Conservation (phyloP, 768 basidiomycete species). For the Tylopilus sp. region DNA sequence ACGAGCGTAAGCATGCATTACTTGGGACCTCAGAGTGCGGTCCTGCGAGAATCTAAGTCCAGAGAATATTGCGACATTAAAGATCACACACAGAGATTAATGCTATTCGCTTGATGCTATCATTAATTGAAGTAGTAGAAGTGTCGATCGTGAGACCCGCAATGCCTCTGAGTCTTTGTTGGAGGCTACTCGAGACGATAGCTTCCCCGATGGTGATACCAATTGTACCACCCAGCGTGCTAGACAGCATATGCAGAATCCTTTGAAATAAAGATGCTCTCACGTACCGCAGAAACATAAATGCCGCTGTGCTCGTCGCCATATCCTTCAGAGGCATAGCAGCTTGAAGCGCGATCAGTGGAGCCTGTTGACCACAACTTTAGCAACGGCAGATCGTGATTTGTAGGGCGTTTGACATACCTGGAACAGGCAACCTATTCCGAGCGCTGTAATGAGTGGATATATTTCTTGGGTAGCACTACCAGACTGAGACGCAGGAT, state of each 20-base stretch:
- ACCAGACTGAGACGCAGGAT: not conserved
- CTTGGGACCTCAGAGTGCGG: no score
- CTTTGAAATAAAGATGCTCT: not conserved
- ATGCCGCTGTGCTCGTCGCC: constrained; percentile 40
- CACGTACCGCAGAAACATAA: constrained; percentile 31
- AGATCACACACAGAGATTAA: no score
- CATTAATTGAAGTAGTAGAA: constrained; percentile 42
- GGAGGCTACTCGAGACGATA: constrained; percentile 56
- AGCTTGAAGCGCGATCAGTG: constrained; percentile 38
- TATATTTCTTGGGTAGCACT: constrained; percentile 33
- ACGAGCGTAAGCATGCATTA: no score
- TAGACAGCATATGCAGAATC: constrained; percentile 21
- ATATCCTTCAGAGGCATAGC: constrained; percentile 46
- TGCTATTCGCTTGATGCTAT: constrained; percentile 46
- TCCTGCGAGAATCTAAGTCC: no score
- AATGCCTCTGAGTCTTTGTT: constrained; percentile 13
- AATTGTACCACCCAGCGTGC: constrained; percentile 69
- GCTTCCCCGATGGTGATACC: constrained; percentile 73
- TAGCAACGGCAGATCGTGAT: not conserved
- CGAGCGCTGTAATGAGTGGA: constrained; percentile 32
- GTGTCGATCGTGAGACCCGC: constrained; percentile 31
- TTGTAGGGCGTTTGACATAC: constrained; percentile 1
- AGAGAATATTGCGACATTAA: no score
- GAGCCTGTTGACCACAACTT: constrained; percentile 14
- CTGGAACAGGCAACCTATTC: constrained; percentile 36